A percentile compares a stretch with the other conserved stretches of the same genome.
These are phyloP conservation scores for Alternaria alternata DNA, from an alignment of 2,329 filamentous ascomycete genomes.

Conservation along the genomic window DNA sequence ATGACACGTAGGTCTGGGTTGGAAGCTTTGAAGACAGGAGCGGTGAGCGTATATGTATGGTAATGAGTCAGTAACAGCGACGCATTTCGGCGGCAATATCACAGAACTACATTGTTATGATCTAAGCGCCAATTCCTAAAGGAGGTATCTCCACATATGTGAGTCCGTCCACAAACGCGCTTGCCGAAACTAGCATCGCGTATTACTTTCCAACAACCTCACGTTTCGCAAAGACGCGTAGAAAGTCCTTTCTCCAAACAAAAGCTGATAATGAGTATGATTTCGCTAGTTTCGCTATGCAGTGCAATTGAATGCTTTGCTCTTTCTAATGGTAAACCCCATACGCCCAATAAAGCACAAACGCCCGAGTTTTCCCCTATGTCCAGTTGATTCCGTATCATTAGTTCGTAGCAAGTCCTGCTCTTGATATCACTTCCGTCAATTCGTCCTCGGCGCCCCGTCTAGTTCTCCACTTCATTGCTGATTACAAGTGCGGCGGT, in stretches of 20 bases:
- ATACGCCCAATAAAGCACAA: neutral
- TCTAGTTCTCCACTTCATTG: neutral
- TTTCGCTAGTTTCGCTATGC: slow-evolving; percentile 9
- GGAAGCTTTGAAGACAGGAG: rapidly evolving
- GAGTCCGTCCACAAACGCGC: neutral
- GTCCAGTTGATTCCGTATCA: slow-evolving; percentile 1
- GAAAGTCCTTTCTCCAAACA: neutral
- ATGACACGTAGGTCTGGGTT: neutral
- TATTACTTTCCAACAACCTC: neutral
- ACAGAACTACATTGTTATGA: neutral
- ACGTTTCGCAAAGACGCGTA: neutral
- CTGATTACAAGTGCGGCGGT: neutral
- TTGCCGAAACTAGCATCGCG: neutral
- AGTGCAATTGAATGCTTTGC: slow-evolving; percentile 11
- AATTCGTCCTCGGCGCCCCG: neutral
- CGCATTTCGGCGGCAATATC: neutral
- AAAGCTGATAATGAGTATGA: slow-evolving; percentile 2
- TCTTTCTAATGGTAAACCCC: slow-evolving; percentile 1
- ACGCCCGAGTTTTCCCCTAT: neutral
- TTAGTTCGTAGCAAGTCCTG: slow-evolving; percentile 4
- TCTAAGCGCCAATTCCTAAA: neutral
- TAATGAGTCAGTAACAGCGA: neutral
- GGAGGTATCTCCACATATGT: neutral
- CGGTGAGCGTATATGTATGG: neutral
- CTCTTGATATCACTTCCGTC: slow-evolving; percentile 2